Conservation (phyloP, 257 asterid species). For the Solanum appendiculatum region DNA sequence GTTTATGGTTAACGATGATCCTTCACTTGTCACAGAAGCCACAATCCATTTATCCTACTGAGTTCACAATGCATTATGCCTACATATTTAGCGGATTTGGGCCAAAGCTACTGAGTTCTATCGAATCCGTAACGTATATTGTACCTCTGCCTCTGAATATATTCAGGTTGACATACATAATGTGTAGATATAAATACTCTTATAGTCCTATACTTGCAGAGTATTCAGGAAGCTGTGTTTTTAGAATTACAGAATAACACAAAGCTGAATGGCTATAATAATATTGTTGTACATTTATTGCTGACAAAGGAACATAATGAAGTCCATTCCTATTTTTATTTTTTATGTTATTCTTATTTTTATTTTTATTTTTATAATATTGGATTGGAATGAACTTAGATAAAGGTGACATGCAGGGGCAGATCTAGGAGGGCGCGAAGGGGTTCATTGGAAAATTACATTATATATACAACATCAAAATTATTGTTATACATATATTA, state of each 20-base stretch:
- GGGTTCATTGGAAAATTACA: not conserved
- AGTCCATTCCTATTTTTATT: not conserved
- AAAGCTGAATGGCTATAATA: not conserved
- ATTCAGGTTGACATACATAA: not conserved
- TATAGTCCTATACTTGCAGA: not conserved
- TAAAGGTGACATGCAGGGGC: not conserved
- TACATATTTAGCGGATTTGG: not conserved
- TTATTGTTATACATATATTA: no score
- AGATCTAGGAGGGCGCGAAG: not conserved
- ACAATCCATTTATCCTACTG: not conserved
- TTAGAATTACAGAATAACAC: not conserved
- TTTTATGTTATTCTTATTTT: not conserved
- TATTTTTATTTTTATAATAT: not conserved
- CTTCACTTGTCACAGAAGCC: not conserved
- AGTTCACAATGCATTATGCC: not conserved
- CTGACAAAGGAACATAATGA: not conserved
- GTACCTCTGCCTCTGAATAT: not conserved
- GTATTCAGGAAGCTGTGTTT: not conserved
- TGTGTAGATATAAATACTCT: constrained; percentile 2
- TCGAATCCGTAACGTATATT: not conserved
- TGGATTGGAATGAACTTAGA: not conserved
- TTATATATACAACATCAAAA: not conserved
- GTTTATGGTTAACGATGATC: not conserved
- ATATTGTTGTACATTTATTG: not conserved
- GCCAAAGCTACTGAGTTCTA: not conserved